A percentile compares a stretch with the other conserved stretches of the same genome.
Conservation (phyloP, 106 monocot species). For the Hemerocallis citrina region DNA sequence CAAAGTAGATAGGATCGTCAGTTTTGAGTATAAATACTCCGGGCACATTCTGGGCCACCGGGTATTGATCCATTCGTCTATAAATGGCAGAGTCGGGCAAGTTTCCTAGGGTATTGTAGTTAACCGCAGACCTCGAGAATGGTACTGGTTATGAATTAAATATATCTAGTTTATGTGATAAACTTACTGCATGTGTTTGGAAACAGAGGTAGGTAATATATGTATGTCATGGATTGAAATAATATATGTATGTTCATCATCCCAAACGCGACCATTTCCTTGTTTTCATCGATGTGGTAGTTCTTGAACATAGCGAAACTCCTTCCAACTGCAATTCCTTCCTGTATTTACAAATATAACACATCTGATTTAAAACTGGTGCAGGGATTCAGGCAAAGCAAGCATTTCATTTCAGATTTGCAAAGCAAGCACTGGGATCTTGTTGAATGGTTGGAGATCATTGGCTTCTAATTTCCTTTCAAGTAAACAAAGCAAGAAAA, state of each 20-base stretch:
- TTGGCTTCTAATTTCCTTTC: too few relatives aligned
- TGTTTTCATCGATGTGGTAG: constrained; percentile 63
- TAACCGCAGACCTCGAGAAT: constrained; percentile 86
- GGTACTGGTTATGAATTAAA: constrained; percentile 31
- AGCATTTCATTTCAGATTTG: too few relatives aligned
- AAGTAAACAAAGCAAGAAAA: too few relatives aligned
- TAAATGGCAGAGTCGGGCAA: constrained; percentile 75
- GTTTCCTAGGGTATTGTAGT: constrained; percentile 87
- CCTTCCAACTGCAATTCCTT: constrained; percentile 54
- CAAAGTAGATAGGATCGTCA: constrained; percentile 83
- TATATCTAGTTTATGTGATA: constrained; percentile 31
- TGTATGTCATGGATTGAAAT: too few relatives aligned
- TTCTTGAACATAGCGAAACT: constrained; percentile 62
- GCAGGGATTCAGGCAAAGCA: too few relatives aligned
- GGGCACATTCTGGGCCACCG: constrained; percentile 44
- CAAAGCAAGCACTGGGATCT: too few relatives aligned
- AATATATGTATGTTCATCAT: constrained; percentile 66
- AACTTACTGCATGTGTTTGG: constrained; percentile 58
- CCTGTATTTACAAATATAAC: too few relatives aligned
- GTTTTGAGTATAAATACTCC: constrained; percentile 69
- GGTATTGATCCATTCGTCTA: constrained; percentile 71
- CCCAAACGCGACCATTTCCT: constrained; percentile 72
- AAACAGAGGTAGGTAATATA: too few relatives aligned
- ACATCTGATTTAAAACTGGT: too few relatives aligned
- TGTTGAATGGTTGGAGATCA: too few relatives aligned